These are phyloP conservation scores for Schrenkiella parvula DNA, from an alignment of 345 rosid genomes.

Conservation along the genomic window DNA sequence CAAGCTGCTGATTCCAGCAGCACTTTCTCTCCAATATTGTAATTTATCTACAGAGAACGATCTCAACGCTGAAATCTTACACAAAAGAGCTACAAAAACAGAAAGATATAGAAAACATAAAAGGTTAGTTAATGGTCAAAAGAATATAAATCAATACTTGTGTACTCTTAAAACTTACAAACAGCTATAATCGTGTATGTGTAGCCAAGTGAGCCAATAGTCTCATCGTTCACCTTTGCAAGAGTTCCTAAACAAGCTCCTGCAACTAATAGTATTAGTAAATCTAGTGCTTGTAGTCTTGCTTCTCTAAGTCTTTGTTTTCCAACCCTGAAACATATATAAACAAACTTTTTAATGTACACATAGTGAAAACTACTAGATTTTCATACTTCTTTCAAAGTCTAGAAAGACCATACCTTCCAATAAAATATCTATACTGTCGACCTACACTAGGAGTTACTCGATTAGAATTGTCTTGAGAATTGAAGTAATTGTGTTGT, in stretches of 20 bases:
- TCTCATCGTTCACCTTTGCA: slow-evolving; percentile 72
- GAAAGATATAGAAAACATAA: not conserved
- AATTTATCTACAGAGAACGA: slow-evolving; percentile 70
- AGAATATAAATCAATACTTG: not conserved
- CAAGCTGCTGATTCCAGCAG: slow-evolving; percentile 73
- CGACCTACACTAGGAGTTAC: slow-evolving; percentile 55
- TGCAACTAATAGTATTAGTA: slow-evolving; percentile 64
- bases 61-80: slow-evolving; percentile 76
- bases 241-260: slow-evolving; percentile 92
- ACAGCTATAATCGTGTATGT: slow-evolving; percentile 80
- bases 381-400: not conserved
- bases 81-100: slow-evolving; percentile 64
- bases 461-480: slow-evolving; percentile 66
- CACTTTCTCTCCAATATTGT: slow-evolving; percentile 72
- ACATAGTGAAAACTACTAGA: not conserved
- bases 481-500: slow-evolving; percentile 35
- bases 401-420: slow-evolving; percentile 46
- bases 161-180: slow-evolving; percentile 48
- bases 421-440: slow-evolving; percentile 75
- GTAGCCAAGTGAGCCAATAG: slow-evolving; percentile 68
- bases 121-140: not conserved
- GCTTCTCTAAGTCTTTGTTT: slow-evolving; percentile 90
- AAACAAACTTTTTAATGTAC: not conserved
- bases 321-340: slow-evolving; percentile 48
- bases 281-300: slow-evolving; percentile 62